These are phyloP conservation scores for Glebionis coronaria DNA, from an alignment of 129 eudicot species.

Conservation along the genomic window DNA sequence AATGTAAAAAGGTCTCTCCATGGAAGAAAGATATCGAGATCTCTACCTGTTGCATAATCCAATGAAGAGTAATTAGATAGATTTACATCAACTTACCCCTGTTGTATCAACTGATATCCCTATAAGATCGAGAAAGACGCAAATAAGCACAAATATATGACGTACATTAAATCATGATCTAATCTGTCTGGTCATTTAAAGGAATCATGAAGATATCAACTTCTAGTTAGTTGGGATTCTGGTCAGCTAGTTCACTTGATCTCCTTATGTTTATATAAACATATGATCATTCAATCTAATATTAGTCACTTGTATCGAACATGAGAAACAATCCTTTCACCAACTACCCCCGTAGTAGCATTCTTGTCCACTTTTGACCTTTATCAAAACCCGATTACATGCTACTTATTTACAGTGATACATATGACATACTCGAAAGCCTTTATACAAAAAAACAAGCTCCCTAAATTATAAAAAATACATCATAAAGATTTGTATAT, in stretches of 20 bases:
- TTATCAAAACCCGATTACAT: neutral
- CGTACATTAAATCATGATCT: neutral
- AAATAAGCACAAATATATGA: neutral
- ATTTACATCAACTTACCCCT: slow-evolving; percentile 17
- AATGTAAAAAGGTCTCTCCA: slow-evolving; percentile 61
- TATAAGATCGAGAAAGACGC: too few species aligned
- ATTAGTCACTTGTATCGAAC: too few species aligned
- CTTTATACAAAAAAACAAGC: too few species aligned
- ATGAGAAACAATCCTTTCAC: too few species aligned
- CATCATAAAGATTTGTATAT: too few species aligned
- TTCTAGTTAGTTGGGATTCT: neutral
- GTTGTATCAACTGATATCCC: slow-evolving; percentile 4
- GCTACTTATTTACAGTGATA: neutral
- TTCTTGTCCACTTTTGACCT: too few species aligned
- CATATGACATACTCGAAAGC: too few species aligned
- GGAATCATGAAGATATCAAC: neutral
- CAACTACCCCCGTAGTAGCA: too few species aligned
- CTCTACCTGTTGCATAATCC: slow-evolving; percentile 64
- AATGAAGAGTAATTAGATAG: slow-evolving; percentile 17
- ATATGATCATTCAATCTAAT: slow-evolving; percentile 9
- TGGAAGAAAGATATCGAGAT: slow-evolving; percentile 90
- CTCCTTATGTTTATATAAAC: slow-evolving; percentile 17
- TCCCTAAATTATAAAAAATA: too few species aligned
- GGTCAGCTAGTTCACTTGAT: neutral
- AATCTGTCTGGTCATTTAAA: neutral